Percentiles rank a stretch among this genome's conserved stretches.
phyloP scores from a whole-genome alignment of 805 yeast genomes.

The Spathaspora hagerdaliae region DNA sequence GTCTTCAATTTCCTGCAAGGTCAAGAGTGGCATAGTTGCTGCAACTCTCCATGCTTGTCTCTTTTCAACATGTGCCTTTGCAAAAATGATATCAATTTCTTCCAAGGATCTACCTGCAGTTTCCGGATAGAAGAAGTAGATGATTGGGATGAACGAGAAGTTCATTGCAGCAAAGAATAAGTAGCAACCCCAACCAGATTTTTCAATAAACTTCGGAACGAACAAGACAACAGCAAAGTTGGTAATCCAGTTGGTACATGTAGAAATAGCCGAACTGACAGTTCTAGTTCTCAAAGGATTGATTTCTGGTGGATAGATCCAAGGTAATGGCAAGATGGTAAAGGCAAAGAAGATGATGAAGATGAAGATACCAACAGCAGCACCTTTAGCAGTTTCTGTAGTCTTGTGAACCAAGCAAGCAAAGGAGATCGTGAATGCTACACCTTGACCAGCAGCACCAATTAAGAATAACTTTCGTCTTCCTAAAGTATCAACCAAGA shows the following conservation, averaged over 20 bases:
- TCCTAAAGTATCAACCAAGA: constrained; percentile 39
- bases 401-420: constrained; percentile 34
- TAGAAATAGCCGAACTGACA: constrained; percentile 39
- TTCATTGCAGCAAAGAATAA: constrained; percentile 39
- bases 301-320: constrained; percentile 46
- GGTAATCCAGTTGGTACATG: constrained; percentile 43
- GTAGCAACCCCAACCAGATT: constrained; percentile 39
- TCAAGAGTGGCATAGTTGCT: constrained; percentile 53
- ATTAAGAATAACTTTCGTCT: constrained; percentile 43
- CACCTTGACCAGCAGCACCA: constrained; percentile 41
- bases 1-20: constrained; percentile 53
- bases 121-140: constrained; percentile 44
- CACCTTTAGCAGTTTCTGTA: constrained; percentile 36
- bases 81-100: constrained; percentile 55
- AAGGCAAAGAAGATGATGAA: constrained; percentile 42
- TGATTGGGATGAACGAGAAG: constrained; percentile 33
- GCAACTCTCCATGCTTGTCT: constrained; percentile 64
- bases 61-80: constrained; percentile 56
- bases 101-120: constrained; percentile 44
- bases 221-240: constrained; percentile 46
- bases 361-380: constrained; percentile 43
- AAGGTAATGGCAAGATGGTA: constrained; percentile 43
- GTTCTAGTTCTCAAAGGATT: constrained; percentile 47
- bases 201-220: constrained; percentile 38
- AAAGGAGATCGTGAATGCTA: constrained; percentile 37